These are phyloP conservation scores for Xanthoconium stramineum DNA, from an alignment of 768 basidiomycete genomes.

Conservation along the genomic window DNA sequence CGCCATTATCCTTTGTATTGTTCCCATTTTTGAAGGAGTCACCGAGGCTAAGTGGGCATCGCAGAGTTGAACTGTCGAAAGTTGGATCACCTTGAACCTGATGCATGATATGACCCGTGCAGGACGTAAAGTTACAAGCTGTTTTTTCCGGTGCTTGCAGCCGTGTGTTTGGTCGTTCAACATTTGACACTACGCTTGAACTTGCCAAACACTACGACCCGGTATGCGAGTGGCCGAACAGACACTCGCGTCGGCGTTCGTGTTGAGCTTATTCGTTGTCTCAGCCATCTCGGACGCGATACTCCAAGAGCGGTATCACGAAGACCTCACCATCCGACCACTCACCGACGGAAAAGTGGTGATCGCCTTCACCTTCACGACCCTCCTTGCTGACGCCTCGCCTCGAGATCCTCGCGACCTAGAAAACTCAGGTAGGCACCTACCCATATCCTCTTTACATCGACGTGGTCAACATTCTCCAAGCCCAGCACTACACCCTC, in stretches of 20 bases:
- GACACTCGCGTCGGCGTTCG: neutral
- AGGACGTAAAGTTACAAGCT: too few species aligned
- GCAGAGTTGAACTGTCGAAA: too few species aligned
- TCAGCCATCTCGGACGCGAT: neutral
- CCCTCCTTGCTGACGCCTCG: conserved; percentile 48
- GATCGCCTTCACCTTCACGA: conserved; percentile 78
- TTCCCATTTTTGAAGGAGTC: too few species aligned
- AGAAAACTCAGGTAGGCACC: conserved; percentile 43
- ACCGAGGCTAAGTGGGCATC: too few species aligned
- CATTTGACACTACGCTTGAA: too few species aligned
- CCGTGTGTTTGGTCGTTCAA: too few species aligned
- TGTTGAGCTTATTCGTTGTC: conserved; percentile 9
- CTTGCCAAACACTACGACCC: neutral
- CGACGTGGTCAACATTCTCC: neutral
- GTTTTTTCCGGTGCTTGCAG: too few species aligned
- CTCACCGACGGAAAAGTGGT: conserved; percentile 81
- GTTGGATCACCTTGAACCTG: too few species aligned
- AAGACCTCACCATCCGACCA: conserved; percentile 53
- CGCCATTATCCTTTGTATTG: too few species aligned
- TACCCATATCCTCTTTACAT: neutral
- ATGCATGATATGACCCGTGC: too few species aligned
- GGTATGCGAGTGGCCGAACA: conserved; percentile 6
- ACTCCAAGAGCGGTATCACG: conserved; percentile 39
- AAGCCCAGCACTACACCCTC: conserved; percentile 83
- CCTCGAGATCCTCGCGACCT: conserved; percentile 56